Evolutionary conservation across 805 yeast species (phyloP).

Genomic region (Wickerhamomyces alni): DNA sequence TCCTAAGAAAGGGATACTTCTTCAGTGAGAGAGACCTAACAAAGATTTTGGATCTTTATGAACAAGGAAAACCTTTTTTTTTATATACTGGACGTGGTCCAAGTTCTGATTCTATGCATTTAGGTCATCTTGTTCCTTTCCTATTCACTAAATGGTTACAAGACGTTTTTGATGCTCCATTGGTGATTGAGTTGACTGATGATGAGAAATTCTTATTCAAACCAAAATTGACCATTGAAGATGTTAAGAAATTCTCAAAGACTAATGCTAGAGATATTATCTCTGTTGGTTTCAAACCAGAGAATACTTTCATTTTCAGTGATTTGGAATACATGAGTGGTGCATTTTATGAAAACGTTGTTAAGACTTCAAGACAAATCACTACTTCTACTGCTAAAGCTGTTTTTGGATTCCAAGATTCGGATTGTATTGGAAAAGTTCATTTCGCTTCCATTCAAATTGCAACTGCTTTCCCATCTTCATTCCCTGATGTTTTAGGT

Average conservation of each 20-base stretch:
- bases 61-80: slow-evolving; percentile 92
- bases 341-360: slow-evolving; percentile 89
- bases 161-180: slow-evolving; percentile 93
- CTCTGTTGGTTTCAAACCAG: slow-evolving; percentile 90
- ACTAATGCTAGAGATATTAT: slow-evolving; percentile 91
- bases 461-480: slow-evolving; percentile 91
- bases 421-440: slow-evolving; percentile 89
- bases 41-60: slow-evolving; percentile 80
- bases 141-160: slow-evolving; percentile 96
- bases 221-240: slow-evolving; percentile 80
- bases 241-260: slow-evolving; percentile 71
- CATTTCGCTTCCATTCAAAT: slow-evolving; percentile 97
- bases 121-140: slow-evolving; percentile 96
- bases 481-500: slow-evolving; percentile 91
- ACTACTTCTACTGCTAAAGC: slow-evolving; percentile 97
- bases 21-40: slow-evolving; percentile 84
- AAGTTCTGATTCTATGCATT: slow-evolving; percentile 86
- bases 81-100: slow-evolving; percentile 98
- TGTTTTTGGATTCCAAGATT: slow-evolving; percentile 92
- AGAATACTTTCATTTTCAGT: slow-evolving; percentile 91
- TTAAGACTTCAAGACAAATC: slow-evolving; percentile 86
- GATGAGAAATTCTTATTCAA: slow-evolving; percentile 96
- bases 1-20: slow-evolving; percentile 84
- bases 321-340: slow-evolving; percentile 92
- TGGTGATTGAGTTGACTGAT: slow-evolving; percentile 90